These are phyloP conservation scores for Cyberlindnera japonica DNA, from an alignment of 805 yeast genomes.

Conservation along the genomic window DNA sequence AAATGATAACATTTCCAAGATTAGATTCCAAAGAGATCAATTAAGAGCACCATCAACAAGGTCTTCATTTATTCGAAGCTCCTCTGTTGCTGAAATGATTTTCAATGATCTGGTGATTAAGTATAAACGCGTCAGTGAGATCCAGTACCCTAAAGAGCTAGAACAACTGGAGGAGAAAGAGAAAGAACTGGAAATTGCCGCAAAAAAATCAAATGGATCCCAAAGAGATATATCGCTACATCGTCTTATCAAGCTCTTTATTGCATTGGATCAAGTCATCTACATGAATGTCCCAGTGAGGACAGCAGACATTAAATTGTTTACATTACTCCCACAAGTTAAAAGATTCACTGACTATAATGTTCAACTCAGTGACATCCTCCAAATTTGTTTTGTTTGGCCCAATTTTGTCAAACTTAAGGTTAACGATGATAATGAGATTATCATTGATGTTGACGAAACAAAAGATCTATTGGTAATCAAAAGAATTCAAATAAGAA, in stretches of 20 bases:
- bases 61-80: constrained; percentile 19
- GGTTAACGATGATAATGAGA: constrained; percentile 17
- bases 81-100: constrained; percentile 44
- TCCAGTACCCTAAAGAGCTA: constrained; percentile 41
- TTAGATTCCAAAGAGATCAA: constrained; percentile 36
- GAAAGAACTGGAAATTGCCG: constrained; percentile 40
- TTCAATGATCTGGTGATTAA: constrained; percentile 42
- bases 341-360: constrained; percentile 10
- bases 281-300: constrained; percentile 14
- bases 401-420: constrained; percentile 18
- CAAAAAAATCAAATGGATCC: constrained; percentile 32
- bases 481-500: constrained; percentile 9
- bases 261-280: constrained; percentile 19
- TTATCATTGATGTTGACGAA: constrained; percentile 19
- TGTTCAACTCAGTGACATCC: constrained; percentile 14
- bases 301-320: constrained; percentile 20
- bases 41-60: constrained; percentile 28
- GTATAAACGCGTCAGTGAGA: constrained; percentile 44
- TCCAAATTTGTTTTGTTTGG: constrained; percentile 22
- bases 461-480: constrained; percentile 9
- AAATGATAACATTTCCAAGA: constrained; percentile 28
- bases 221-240: not conserved
- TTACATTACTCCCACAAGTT: constrained; percentile 15
- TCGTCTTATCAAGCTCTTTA: constrained; percentile 14
- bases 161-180: constrained; percentile 43